Base-by-base conservation (phyloP, 2,329 filamentous ascomycete species). In the Cercospora janseana region DNA sequence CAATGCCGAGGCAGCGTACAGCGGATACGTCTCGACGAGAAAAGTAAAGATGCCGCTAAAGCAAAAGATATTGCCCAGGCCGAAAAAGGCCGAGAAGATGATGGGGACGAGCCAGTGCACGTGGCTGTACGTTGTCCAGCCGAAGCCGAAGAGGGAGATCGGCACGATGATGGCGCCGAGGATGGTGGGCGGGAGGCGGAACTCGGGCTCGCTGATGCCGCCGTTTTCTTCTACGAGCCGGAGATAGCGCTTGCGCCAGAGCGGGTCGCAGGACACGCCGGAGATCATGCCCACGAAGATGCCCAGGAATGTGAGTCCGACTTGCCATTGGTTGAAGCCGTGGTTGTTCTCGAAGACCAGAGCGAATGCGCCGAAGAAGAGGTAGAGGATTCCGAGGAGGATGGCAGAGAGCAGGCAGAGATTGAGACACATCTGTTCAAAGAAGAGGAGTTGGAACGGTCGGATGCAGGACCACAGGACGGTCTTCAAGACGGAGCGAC, bases 351-450 rank as follows among this genome's bases (percentile, higher is more conserved):
- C 68, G 64, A 95, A 95, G 12, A 95, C 83, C 35, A 94, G 73
- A 4, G 86, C 80, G 62, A 95, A 95, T 0, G 90, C 62, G 15
- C 89, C 89, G 66, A 95, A 94, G 74, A 94, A 95, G 29, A 95
- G 80, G 66, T 95, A 95, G 2, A 95, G 72, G 35, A 95, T 86
- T 4, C 90, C 91, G 6, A 95, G 76, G n/a, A 95, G 74, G 46
- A 96, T 81, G 29, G 89, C 88, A 1, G 87, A 88, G 60, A 91
- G 87, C 16, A 93, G 71, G 69, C 89, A 93, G 20, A 96, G 81
- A 59, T 83, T 82, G 50, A 93, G 74, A 52, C 85, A 87, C 88
- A 95, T 96, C 57, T 87, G 88, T 72, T 67, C 65, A 46, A 87
- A 79, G 42, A 85, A 69, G 47, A 96, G 77, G 4, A 96, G 79